phyloP scores from a whole-genome alignment of 352 stramenopile species.

The Phytopythium kandeliae region DNA sequence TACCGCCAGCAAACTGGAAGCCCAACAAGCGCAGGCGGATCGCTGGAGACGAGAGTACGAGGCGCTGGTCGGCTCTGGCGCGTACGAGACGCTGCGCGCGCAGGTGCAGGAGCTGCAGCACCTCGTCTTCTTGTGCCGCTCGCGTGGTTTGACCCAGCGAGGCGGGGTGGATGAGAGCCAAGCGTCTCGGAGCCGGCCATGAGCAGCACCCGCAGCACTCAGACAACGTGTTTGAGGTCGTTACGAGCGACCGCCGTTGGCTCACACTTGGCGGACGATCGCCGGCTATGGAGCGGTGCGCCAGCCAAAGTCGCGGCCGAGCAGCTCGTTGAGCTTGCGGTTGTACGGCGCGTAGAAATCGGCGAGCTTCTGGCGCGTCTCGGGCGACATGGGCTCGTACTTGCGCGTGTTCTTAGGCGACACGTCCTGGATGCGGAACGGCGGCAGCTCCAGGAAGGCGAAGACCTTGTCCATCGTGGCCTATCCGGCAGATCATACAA shows the following conservation, averaged over 20 bases:
- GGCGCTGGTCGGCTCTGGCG: slow-evolving; percentile 22
- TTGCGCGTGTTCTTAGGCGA: slow-evolving; percentile 85
- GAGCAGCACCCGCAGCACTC: no score
- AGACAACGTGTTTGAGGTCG: not conserved
- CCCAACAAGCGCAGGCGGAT: slow-evolving; percentile 24
- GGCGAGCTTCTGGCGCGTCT: slow-evolving; percentile 47
- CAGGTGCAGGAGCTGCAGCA: slow-evolving; percentile 66
- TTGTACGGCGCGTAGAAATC: slow-evolving; percentile 86
- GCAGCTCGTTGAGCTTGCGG: slow-evolving; percentile 55
- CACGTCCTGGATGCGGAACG: slow-evolving; percentile 73
- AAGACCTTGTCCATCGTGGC: slow-evolving; percentile 81
- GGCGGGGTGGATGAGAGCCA: no score
- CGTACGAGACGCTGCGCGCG: slow-evolving; percentile 44
- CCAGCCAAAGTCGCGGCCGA: slow-evolving; percentile 62
- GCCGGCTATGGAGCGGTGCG: slow-evolving; percentile 9
- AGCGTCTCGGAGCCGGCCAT: no score
- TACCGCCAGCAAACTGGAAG: slow-evolving; percentile 31
- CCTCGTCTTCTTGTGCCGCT: slow-evolving; percentile 57
- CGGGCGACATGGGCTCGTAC: slow-evolving; percentile 67
- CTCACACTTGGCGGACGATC: not conserved
- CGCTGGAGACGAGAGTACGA: slow-evolving; percentile 32
- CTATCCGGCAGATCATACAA: slow-evolving; percentile 10
- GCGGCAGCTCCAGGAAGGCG: slow-evolving; percentile 77
- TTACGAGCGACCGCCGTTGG: not conserved
- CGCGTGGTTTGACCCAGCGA: slow-evolving; percentile 38